Base-by-base conservation (phyloP, 371 early-diverging fungal species). In the Zychaea mexicana region DNA sequence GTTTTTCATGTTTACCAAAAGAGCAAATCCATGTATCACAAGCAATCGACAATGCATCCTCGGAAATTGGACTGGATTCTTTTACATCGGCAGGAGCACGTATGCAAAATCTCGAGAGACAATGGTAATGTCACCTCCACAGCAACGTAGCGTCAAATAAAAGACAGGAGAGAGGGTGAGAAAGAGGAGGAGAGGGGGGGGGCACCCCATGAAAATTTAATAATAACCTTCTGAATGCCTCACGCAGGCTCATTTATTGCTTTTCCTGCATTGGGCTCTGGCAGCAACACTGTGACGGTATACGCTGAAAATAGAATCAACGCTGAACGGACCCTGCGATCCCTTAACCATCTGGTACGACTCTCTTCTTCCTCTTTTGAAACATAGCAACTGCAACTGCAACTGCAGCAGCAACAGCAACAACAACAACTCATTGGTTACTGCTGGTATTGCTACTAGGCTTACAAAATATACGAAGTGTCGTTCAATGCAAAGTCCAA, bases 51-150 rank as follows among this genome's bases (percentile, higher is more conserved):
- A n/a, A 54, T 80, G 65, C 62, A 74, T 64, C 81, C 90, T 27
- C 81, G 88, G 31, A 92, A 92, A 68, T 71, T 92, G 62, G 94
- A 94, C 65, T 94, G 92, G 93, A 77, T 92, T 66, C 66, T 90
- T 39, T 71, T 84, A 26, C 79, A 85, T 64, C 74, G 85, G 39
- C 86, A 85, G 27, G 85, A 86, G 49, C 74, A 85, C 36, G 62
- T 94, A 12, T 76, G 78, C 15, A 81, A 84, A 61, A 89, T 92
- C 54, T 90, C 90, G 90, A 65, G 72, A 24, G 92, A 94, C 68
- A 92, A 94, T 76, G 93, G 85, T 47, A 70, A 70, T n/a, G n/a
- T n/a, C n/a, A n/a, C n/a, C n/a, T n/a, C n/a, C n/a, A n/a, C n/a
- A n/a, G n/a, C n/a, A n/a, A n/a, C n/a, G n/a, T n/a, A n/a, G n/a